Base-by-base conservation (phyloP, 257 asterid species). In the Coffea eugenioides region DNA sequence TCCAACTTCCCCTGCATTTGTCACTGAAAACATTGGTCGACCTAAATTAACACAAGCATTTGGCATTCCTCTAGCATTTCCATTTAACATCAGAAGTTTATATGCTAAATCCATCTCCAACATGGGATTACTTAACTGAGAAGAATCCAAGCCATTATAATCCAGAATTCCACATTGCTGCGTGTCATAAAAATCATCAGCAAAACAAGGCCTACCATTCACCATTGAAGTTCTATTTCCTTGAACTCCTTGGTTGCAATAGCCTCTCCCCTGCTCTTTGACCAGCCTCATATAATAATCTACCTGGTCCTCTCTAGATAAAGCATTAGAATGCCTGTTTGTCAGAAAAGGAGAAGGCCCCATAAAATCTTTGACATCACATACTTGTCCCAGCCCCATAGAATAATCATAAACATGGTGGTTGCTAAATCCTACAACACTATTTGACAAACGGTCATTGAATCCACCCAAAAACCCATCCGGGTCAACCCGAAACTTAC, bases 91-190 rank as follows among this genome's bases (percentile, higher is more conserved):
- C 36, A 73, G 65, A 68, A 61, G 16, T 23, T 54, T 80, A 77
- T 61, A 75, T 39, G 52, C 77, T 36, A 62, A 73, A 49, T 80
- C 83, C 78, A 61, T 64, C 16, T 39, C 84, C 62, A 15, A 4
- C 73, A 64, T 41, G 16, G 80, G 84, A 36, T 73, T 64, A n/a
- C 67, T 73, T 51, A 69, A 11, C 76, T 79, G 86, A 51, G 85
- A 82, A 41, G 75, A 56, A 64, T 57, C 70, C 72, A 80, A 76
- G 64, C 66, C 81, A 56, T 48, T 56, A 72, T 20, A 49, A 59
- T 65, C 75, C 51, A 57, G 64, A 77, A 66, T 34, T 64, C 69
- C 83, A 68, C 10, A 27, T 51, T 62, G 74, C 46, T 46, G 76
- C 3, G 48, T 65, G 71, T 23, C 25, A 52, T 20, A 69, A 62